Base-by-base conservation (phyloP, 805 yeast genomes). In the Ascoidea asiatica region DNA sequence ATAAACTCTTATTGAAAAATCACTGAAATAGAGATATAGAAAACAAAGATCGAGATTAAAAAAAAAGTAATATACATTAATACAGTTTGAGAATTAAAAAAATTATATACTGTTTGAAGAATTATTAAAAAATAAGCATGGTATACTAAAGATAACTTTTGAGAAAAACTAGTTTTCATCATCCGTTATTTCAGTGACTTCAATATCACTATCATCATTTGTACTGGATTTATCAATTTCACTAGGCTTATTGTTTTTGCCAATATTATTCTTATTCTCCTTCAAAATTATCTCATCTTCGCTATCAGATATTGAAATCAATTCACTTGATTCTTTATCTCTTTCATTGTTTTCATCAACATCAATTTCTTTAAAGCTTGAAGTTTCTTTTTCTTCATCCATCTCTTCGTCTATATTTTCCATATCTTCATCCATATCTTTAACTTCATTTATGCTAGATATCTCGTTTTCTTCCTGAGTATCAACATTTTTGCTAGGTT, bases 391-490 rank as follows among this genome's bases (percentile, higher is more conserved):
- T 42, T 43, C 42, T 35, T 39, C 22, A 3, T 21, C 36, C 11
- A n/a, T 33, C 36, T 44, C 40, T 11, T 37, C 37, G 33, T 18
- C 17, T 18, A 19, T 33, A 43, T 21, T 21, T 22, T 39, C 37
- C 17, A 35, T n/a, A 21, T 37, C 42, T 29, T 17, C 40, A 11
- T 20, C 46, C 18, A 29, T 48, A 13, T 33, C 45, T 8, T 43
- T 38, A n/a, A 20, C 42, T 13, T 38, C 44, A 19, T 42, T 47
- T 37, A 42, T 40, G 18, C 22, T 22, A 11, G n/a, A 20, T 18
- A 29, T 11, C n/a, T 22, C 37, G 17, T 29, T 33, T 21, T 18
- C 22, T 18, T 13, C 19, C 5, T 18, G 18, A 5, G 13, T 5
- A 18, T n/a, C 38, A 29, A 23, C 38, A 5, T 7, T 17, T 4